Evolutionary conservation across 768 basidiomycete species (phyloP).

Genomic region (Suillus plorans): DNA sequence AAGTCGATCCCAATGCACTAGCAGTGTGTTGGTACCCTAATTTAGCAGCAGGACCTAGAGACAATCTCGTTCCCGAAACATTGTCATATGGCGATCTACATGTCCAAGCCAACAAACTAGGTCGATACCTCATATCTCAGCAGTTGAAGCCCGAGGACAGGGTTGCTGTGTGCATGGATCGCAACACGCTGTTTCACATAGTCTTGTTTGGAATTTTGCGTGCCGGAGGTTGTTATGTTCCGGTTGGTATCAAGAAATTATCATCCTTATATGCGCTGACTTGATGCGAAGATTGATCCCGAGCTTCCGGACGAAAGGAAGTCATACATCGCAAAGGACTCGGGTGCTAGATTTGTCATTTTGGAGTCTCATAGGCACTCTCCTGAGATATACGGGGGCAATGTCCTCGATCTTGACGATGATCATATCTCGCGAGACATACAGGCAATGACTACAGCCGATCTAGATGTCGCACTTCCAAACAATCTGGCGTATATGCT

Average conservation of each 20-base stretch:
- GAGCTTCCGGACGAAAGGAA: constrained; percentile 48
- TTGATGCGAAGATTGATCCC: constrained; percentile 44
- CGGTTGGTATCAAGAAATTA: constrained; percentile 31
- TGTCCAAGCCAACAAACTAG: constrained; percentile 38
- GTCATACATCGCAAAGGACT: constrained; percentile 43
- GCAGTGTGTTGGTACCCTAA: constrained; percentile 25
- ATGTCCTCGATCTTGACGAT: constrained; percentile 21
- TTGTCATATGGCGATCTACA: constrained; percentile 37
- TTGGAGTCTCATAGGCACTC: constrained; percentile 23
- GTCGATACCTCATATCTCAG: constrained; percentile 38
- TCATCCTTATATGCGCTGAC: constrained; percentile 4
- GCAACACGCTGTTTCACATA: constrained; percentile 42
- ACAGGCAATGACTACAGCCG: constrained; percentile 23
- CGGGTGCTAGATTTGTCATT: constrained; percentile 41
- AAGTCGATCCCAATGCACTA: constrained; percentile 13
- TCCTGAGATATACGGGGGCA: constrained; percentile 18
- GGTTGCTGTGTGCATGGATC: constrained; percentile 46
- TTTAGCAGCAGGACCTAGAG: constrained; percentile 7
- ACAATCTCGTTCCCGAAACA: constrained; percentile 7
- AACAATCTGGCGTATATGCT: constrained; percentile 43
- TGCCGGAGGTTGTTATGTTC: constrained; percentile 53
- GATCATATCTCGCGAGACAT: constrained; percentile 27
- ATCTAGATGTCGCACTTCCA: constrained; percentile 29
- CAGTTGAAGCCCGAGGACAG: constrained; percentile 40
- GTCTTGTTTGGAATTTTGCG: constrained; percentile 44